Evolutionary conservation across 495 filamentous ascomycete species (phyloP), one percentile per base, ranked within the genome.

Genomic region (Lasiosphaeria ovina): DNA sequence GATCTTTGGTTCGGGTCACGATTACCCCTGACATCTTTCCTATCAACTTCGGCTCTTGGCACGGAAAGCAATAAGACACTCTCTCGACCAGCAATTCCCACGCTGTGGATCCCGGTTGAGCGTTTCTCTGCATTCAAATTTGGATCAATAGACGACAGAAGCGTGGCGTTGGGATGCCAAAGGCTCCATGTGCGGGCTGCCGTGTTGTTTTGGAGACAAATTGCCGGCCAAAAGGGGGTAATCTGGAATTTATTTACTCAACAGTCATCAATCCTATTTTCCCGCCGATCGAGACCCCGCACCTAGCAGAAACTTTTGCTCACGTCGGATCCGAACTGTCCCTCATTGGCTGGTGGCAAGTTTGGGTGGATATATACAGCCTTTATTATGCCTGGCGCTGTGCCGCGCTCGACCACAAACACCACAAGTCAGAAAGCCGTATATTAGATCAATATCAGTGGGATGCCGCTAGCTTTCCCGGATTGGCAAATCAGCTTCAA

Each of bases 211-310:
- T 32, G 32, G 17, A 11, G 35, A 51, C 47, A 51, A 58, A 1
- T 42, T 58, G 56, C 56, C 56, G 56, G 45, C 31, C 35, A 17
- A 51, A 38, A 17, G 17, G 48, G 35, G 16, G 33, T 52, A 16
- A 31, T 32, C 24, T 50, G 56, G 24, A 58, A 58, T 51, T 14
- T 58, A 51, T 31, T n/a, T 34, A 36, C 44, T 31, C 32, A 52
- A 51, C 44, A 47, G 47, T 16, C 32, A 11, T 51, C 45, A 31
- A 5, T 35, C n/a, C 12, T 51, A 51, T 31, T 51, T 32, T 51
- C 49, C 49, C 49, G 49, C 32, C 11, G 49, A 51, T 31, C 6
- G 47, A 35, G 17, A 51, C 49, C 49, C 49, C 49, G 49, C 49
- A 51, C 49, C 44, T 14, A 47, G 44, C 44, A 14, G 12, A n/a